These are phyloP conservation scores for Colletotrichum echinochloae DNA, from an alignment of 2,329 filamentous ascomycete genomes.

Conservation along the genomic window DNA sequence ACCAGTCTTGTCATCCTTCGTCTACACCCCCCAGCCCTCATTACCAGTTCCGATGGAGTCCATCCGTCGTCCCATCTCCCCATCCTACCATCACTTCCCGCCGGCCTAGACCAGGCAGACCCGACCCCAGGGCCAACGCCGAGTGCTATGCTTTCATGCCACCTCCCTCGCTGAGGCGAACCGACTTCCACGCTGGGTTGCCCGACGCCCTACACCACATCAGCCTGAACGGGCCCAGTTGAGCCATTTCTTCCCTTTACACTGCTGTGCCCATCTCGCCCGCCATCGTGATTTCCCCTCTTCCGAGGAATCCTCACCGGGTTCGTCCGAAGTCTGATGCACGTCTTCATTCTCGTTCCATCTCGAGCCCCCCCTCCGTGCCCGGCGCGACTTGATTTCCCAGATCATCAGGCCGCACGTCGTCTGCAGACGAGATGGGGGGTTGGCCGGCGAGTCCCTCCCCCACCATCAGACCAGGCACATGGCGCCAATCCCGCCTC, in stretches of 20 bases:
- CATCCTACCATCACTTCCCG: neutral
- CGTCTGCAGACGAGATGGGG: neutral
- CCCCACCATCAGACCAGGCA: conserved; percentile 20
- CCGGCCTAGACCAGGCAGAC: neutral
- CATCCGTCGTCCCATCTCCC: neutral
- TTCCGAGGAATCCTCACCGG: conserved; percentile 11
- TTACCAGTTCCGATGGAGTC: neutral
- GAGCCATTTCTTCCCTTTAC: conserved; percentile 23
- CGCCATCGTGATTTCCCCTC: neutral
- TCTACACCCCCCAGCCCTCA: neutral
- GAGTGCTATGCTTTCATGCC: conserved; percentile 15
- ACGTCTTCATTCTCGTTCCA: conserved; percentile 2
- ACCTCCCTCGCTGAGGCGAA: neutral
- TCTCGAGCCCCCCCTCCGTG: conserved; percentile 22
- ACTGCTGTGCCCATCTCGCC: neutral
- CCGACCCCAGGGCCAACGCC: neutral
- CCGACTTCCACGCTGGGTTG: neutral
- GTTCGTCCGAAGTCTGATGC: conserved; percentile 20
- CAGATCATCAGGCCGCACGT: neutral
- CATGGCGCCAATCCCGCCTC: conserved; percentile 37
- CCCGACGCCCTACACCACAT: conserved; percentile 18
- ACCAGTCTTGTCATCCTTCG: conserved; percentile 6
- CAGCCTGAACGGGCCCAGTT: conserved; percentile 33
- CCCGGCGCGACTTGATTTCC: neutral
- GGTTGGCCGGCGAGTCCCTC: conserved; percentile 1